phyloP scores from a whole-genome alignment of 257 asterid species.

The Euphrasia confusa region DNA sequence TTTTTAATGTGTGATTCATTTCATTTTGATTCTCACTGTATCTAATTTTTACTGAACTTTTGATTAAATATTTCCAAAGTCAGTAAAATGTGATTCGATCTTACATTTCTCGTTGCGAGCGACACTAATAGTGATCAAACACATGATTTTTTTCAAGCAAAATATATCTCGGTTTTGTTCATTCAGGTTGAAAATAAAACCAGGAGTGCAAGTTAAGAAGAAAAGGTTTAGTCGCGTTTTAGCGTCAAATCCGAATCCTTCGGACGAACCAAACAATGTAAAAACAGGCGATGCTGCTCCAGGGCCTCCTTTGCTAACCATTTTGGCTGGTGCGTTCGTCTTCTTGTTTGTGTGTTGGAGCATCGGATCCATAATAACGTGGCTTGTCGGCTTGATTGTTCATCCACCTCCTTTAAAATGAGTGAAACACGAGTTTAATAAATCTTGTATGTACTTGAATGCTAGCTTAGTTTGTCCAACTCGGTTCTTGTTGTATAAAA shows the following conservation, averaged over 20 bases:
- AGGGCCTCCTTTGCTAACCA: slow-evolving; percentile 72
- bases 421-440: slow-evolving; percentile 9
- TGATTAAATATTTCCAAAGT: background rate
- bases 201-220: slow-evolving; percentile 23
- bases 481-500: background rate
- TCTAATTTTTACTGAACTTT: background rate
- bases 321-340: slow-evolving; percentile 67
- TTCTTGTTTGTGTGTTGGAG: slow-evolving; percentile 40
- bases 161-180: background rate
- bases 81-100: too few species aligned
- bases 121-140: too few species aligned
- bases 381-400: slow-evolving; percentile 50
- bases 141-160: background rate
- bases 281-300: slow-evolving; percentile 28
- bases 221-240: slow-evolving; percentile 26
- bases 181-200: slow-evolving; percentile 41
- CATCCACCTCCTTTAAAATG: slow-evolving; percentile 37
- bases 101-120: too few species aligned
- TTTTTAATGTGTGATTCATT: too few species aligned
- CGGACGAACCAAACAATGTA: slow-evolving; percentile 35
- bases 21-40: too few species aligned
- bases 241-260: slow-evolving; percentile 43
- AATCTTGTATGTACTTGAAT: background rate
- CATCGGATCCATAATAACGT: slow-evolving; percentile 44
- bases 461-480: slow-evolving; percentile 1